Conservation (phyloP, 2,329 filamentous ascomycete genomes). For the Zymoseptoria crescenta region DNA sequence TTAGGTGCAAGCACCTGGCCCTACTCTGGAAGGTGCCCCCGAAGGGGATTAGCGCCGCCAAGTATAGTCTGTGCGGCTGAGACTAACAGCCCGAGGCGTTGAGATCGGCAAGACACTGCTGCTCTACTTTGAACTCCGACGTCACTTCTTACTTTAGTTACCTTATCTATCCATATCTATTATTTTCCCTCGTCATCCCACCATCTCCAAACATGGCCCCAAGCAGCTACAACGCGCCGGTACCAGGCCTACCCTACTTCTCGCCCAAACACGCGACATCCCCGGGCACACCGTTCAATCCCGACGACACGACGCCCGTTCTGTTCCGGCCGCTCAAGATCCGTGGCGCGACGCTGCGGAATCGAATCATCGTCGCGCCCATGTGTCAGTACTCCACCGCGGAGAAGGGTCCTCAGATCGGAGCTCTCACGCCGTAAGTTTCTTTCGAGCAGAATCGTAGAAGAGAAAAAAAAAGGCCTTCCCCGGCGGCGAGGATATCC, state of each 20-base stretch:
- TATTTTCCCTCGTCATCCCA: not conserved
- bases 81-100: not conserved
- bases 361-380: slow-evolving; percentile 54
- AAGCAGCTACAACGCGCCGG: slow-evolving; percentile 34
- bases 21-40: too few relatives aligned
- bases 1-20: too few relatives aligned
- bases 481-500: too few relatives aligned
- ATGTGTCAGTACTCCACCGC: slow-evolving; percentile 62
- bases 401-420: slow-evolving; percentile 39
- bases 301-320: slow-evolving; percentile 47
- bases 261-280: slow-evolving; percentile 37
- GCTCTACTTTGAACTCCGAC: not conserved
- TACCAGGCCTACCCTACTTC: slow-evolving; percentile 40
- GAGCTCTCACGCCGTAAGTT: slow-evolving; percentile 59
- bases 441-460: not conserved
- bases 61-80: not conserved
- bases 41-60: too few relatives aligned
- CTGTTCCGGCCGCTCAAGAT: slow-evolving; percentile 51
- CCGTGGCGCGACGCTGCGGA: slow-evolving; percentile 54
- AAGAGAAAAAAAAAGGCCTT: too few relatives aligned
- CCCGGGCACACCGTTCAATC: slow-evolving; percentile 38
- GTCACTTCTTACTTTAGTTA: not conserved
- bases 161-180: not conserved
- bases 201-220: slow-evolving; percentile 10
- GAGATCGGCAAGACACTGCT: not conserved